phyloP scores from a whole-genome alignment of 805 yeast genomes.

The Lachancea meyersii region DNA sequence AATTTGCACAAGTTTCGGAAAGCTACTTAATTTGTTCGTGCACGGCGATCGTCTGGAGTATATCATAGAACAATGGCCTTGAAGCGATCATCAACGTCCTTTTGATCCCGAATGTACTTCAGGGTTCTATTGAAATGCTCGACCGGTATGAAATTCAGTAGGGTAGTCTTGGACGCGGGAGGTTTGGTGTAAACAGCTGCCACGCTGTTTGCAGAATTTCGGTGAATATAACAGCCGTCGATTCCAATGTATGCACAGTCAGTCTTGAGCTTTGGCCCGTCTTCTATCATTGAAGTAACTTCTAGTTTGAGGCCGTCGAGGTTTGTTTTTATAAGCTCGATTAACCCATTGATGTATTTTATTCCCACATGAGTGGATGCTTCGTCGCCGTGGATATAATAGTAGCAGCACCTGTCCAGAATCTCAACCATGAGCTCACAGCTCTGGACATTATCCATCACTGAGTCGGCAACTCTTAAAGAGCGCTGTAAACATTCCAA shows the following conservation, averaged over 20 bases:
- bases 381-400: constrained; percentile 72
- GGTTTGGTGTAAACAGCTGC: constrained; percentile 26
- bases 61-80: constrained; percentile 28
- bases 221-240: constrained; percentile 27
- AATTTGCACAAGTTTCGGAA: background rate
- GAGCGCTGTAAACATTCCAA: constrained; percentile 88
- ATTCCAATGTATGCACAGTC: constrained; percentile 19
- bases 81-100: constrained; percentile 63
- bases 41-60: background rate
- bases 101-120: constrained; percentile 62
- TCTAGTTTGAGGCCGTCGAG: constrained; percentile 35
- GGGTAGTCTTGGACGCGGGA: constrained; percentile 27
- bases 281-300: constrained; percentile 25
- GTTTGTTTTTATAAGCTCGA: constrained; percentile 71
- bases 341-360: constrained; percentile 76
- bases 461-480: constrained; percentile 86
- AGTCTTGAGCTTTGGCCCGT: background rate
- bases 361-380: constrained; percentile 48
- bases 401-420: constrained; percentile 77
- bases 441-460: constrained; percentile 64
- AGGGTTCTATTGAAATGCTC: constrained; percentile 67
- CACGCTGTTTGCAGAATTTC: constrained; percentile 15
- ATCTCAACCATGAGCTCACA: constrained; percentile 84
- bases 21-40: background rate
- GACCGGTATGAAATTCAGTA: constrained; percentile 24